Evolutionary conservation across 352 stramenopile species (phyloP), one percentile per base, ranked within the genome.

Genomic region (Blastocystis sp.): DNA sequence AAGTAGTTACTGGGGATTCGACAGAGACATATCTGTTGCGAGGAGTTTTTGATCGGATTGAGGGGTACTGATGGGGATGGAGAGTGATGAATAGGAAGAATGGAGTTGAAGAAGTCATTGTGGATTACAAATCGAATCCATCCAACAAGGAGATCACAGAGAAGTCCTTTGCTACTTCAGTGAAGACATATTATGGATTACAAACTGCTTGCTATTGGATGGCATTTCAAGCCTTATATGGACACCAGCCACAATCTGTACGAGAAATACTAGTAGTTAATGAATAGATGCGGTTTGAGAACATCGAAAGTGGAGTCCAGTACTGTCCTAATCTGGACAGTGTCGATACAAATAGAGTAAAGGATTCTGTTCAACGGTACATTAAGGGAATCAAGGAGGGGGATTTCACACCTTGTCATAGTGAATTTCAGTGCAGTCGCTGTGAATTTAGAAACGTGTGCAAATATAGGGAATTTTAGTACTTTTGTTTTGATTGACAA

Each of bases 91-190:
- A 24, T 66, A 84, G 73, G 30, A 35, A 48, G 48, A 42, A 84
- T 35, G 73, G 73, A 24, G 59, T 53, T n/a, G 42, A 42, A 56
- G 66, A 64, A 19, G 53, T 33, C 1, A 84, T 84, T 30, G 73
- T 84, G 13, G 73, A 84, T 42, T 84, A 84, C 51, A 84, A 84
- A 64, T 84, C 73, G 27, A 84, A 84, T 24, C 73, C 73, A 5
- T 84, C 73, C 9, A 62, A 64, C 7, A 84, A 84, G 56, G 73
- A 44, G 27, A 35, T 84, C 0, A 68, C 17, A 9, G 56, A 84
- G 27, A 48, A 84, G 30, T 54, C 53, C 33, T 84, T 84, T 37
- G 53, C 24, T 2, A 27, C 51, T 0, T 69, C 19, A 9, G 73
- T 84, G 53, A 84, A 84, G 44, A 68, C 53, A n/a, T 84, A 84